Evolutionary conservation across 1,139 yeast genomes (phyloP), one percentile per base, ranked within the genome.

Genomic region (Lodderomyces orthopsilosis): DNA sequence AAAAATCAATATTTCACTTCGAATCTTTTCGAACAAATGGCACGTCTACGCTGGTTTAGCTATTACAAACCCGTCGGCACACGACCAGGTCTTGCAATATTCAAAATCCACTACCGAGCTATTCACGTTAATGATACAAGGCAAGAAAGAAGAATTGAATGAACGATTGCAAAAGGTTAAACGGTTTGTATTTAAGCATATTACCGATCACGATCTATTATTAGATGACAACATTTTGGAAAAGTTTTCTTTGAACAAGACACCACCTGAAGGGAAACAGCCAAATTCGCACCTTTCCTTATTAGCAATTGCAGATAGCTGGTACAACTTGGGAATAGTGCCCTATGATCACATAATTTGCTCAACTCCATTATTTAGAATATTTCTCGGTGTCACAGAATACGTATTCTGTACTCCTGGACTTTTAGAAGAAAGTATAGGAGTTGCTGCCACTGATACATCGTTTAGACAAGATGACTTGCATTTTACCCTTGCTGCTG

Each of bases 1-100:
- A 24, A 93, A 93, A 57, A 87, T 91, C 60, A 93, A 93, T 61
- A 90, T 93, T 41, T 86, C 98, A 1, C 68, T 93, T 58, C 74
- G 98, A 51, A 93, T 93, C 38, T 93, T 75, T 62, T 83, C 95
- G 24, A 93, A 91, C 65, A 90, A 91, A 63, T 93, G 97, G 96
- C 98, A 93, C 59, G 98, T 93, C 19, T 93, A 93, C 59, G 98
- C 98, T 4, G 98, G 98, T 0, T 72, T 93, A 54, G 97, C 98
- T 9, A 91, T 93, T 49, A 86, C 96, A 2, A 93, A 93, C 59
- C 97, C 97, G 0, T 80, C 93, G 23, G 98, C 98, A 0, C 97
- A 91, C 58, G 79, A 77, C 34, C 98, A 93, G 63, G 85, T 94
- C 17, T 72, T 88, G 48, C 98, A 91, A 61, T 93, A 91, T 59